Evolutionary conservation across 1,284 basidiomycete species (phyloP), one percentile per base, ranked within the genome.

Genomic region (Nidula niveotomentosa): DNA sequence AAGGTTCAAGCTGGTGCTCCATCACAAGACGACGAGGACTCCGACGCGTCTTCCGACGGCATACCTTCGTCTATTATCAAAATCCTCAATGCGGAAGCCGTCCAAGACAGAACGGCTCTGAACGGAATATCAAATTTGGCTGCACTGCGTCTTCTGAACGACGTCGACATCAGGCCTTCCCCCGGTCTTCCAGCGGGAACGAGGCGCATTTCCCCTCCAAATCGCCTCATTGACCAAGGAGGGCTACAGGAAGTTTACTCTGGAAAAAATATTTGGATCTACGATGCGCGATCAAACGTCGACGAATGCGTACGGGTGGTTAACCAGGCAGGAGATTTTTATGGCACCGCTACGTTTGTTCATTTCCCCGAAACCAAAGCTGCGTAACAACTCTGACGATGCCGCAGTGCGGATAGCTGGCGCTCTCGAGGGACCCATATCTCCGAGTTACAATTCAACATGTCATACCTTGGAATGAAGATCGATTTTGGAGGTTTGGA

Each of bases 401-500:
- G 51, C 39, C 18, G 18, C 23, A 91, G 90, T 18, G 90, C 80
- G 18, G 90, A 92, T 61, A 91, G 88, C 62, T 92, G 89, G 88
- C 80, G 90, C 33, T 86, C 85, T 8, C 77, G 84, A 52, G 86
- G 77, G 2, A 74, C 81, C 36, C 88, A 89, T 64, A 80, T 91
- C 7, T 82, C 79, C 58, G 89, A 90, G 66, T 74, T 91, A 36
- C 89, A 91, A 62, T 79, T 86, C 61, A 86, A 82, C 63, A 75
- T 91, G 66, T 73, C 79, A 9, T 76, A 75, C 10, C 79, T 80
- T n/a, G 78, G 77, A 6, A 79, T 91, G 78, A 83, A 76, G 55
- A 86, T 92, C 37, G 81, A 88, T 64, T 91, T 92, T 65, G 87
- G 87, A 39, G 90, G 88, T 1, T 68, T 86, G 53, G 88, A 90